Base-by-base conservation (phyloP, 169 alveolate species). In the Babesia bigemina region DNA sequence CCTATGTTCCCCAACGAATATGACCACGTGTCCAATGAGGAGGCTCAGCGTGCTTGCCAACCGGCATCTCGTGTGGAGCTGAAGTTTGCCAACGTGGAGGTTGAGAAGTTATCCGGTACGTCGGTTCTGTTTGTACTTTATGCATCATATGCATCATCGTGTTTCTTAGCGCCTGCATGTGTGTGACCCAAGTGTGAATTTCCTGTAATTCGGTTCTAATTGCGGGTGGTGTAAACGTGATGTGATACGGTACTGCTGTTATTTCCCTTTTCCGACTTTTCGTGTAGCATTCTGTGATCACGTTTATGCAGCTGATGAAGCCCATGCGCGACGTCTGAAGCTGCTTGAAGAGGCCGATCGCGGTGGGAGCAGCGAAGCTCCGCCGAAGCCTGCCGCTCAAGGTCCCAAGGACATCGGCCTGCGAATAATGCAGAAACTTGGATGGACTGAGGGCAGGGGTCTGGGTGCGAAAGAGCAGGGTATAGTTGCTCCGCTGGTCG, bases 371-470 rank as follows among this genome's bases (percentile, higher is more conserved):
- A 10, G 44, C 17, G 13, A 36, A 12, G 12, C 65, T 11, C 50
- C 50, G 14, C 50, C 50, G 19, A 36, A 52, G 17, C 26, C 53
- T 44, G 36, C 52, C 61, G 61, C 70, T 53, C 79, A 76, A 19
- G 76, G 59, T 47, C 79, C 87, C 69, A 92, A 93, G 81, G 90
- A 87, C 61, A 82, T 93, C 44, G 96, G 95, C 12, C 75, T 93
- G 48, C 83, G 93, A 45, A 85, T 92, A 92, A 90, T 93, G 96
- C 95, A 92, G 82, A 93, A 93, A 74, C 87, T 93, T 94, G 96
- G 96, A 16, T 93, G 96, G 96, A 92, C 92, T 72, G 92, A 89
- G 65, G 96, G 96, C 12, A 93, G 89, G 62, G 96, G 96, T 3
- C 73, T 93, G 72, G 96, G 96, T 28, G 88, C 84, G 63, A 83